phyloP scores from a whole-genome alignment of 176 grass and related monocot genomes.

The Calamus simplicifolius region DNA sequence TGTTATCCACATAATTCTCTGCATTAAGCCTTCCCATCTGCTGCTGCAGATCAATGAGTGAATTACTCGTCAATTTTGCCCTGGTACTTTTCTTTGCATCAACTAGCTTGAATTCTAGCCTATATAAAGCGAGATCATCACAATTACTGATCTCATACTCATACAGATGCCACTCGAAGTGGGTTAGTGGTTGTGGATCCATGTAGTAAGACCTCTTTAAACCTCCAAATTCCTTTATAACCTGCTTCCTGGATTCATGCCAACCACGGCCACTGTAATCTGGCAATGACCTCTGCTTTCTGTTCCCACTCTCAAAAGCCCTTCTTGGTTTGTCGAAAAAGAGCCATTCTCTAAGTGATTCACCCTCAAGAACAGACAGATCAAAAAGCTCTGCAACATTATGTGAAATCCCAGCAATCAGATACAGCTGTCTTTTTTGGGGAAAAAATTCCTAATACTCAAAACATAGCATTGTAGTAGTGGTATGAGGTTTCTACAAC shows the following conservation, averaged over 20 bases:
- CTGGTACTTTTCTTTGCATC: constrained; percentile 66
- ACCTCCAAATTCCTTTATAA: constrained; percentile 74
- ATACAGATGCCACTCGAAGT: constrained; percentile 80
- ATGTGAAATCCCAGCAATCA: too few species aligned
- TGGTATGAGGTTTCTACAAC: too few species aligned
- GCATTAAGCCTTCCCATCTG: constrained; percentile 59
- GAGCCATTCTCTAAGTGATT: constrained; percentile 92
- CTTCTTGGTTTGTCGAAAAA: constrained; percentile 94
- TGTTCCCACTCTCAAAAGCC: constrained; percentile 86
- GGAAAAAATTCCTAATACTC: too few species aligned
- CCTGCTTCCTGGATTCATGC: constrained; percentile 95
- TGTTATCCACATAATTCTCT: constrained; percentile 59
- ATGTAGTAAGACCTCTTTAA: constrained; percentile 91
- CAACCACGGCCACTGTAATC: constrained; percentile 86
- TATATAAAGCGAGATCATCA: constrained; percentile 61
- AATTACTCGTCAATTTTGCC: constrained; percentile 38
- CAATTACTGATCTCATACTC: constrained; percentile 86
- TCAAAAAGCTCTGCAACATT: constrained; percentile 73
- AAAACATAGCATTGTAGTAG: too few species aligned
- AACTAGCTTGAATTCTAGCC: constrained; percentile 68
- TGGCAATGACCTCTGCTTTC: constrained; percentile 85
- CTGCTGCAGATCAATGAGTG: constrained; percentile 53
- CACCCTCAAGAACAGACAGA: constrained; percentile 69
- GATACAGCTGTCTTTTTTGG: too few species aligned
- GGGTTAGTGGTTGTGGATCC: constrained; percentile 74